phyloP scores from a whole-genome alignment of 495 filamentous ascomycete genomes.

The Aspergillus mulundensis region DNA sequence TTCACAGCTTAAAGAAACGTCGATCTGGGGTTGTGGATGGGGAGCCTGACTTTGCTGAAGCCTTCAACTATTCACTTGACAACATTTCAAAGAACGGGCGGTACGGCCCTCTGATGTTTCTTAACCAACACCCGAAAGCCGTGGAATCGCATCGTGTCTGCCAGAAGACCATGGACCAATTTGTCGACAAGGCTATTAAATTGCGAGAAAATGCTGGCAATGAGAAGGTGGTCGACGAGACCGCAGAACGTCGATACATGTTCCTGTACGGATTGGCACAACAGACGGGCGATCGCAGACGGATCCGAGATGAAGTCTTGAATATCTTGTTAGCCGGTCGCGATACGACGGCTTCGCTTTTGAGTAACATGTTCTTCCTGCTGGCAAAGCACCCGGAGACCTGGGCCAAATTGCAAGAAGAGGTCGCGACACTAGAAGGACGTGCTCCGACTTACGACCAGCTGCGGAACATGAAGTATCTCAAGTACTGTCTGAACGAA shows the following conservation, averaged over 20 bases:
- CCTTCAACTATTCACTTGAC: conserved; percentile 47
- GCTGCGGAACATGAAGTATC: conserved; percentile 72
- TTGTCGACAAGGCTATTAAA: conserved; percentile 12
- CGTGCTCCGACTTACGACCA: conserved; percentile 47
- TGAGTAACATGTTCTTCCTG: conserved; percentile 53
- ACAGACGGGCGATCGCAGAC: conserved; percentile 11
- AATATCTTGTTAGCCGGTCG: conserved; percentile 51
- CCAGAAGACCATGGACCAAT: conserved; percentile 13
- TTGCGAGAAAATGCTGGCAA: conserved; percentile 9
- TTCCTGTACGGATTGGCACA: conserved; percentile 16
- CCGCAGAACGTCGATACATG: conserved; percentile 4
- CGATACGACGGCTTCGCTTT: conserved; percentile 61
- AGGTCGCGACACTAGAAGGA: conserved; percentile 35
- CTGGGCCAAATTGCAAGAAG: conserved; percentile 44
- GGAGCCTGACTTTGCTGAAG: conserved; percentile 22
- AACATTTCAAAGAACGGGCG: conserved; percentile 5
- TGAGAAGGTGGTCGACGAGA: conserved; percentile 5
- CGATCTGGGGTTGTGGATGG: neutral
- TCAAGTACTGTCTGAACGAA: conserved; percentile 58
- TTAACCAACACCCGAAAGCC: conserved; percentile 12
- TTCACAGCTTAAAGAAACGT: conserved; percentile 15
- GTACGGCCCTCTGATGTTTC: conserved; percentile 5
- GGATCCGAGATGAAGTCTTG: conserved; percentile 13
- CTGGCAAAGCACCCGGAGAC: conserved; percentile 47
- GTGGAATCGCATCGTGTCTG: conserved; percentile 8